These are phyloP conservation scores for Nothophoma quercina DNA, from an alignment of 2,329 filamentous ascomycete genomes.

Conservation along the genomic window DNA sequence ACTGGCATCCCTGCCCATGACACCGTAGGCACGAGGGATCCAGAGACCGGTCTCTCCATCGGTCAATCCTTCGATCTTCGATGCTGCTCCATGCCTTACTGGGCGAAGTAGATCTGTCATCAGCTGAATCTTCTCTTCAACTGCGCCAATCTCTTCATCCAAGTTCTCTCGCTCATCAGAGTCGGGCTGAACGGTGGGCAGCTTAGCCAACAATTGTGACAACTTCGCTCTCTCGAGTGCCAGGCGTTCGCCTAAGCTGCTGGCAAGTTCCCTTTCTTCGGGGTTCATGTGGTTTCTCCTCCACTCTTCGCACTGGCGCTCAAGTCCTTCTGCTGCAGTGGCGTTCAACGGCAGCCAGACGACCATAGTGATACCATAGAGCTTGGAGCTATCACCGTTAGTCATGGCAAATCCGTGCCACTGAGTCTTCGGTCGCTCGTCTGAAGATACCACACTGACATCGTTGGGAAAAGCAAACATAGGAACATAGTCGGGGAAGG, in stretches of 20 bases:
- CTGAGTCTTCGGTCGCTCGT: conserved; percentile 91
- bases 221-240: conserved; percentile 88
- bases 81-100: conserved; percentile 90
- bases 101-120: conserved; percentile 97
- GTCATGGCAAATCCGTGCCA: conserved; percentile 99
- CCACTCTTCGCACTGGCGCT: conserved; percentile 66
- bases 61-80: conserved; percentile 95
- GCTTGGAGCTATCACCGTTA: conserved; percentile 85
- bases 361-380: conserved; percentile 90
- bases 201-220: conserved; percentile 82
- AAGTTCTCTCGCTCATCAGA: conserved; percentile 81
- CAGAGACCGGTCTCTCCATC: conserved; percentile 95
- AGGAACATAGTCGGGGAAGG: conserved; percentile 95
- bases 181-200: conserved; percentile 82
- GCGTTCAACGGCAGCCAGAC: conserved; percentile 89
- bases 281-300: conserved; percentile 77
- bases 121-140: conserved; percentile 94
- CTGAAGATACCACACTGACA: conserved; percentile 93
- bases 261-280: conserved; percentile 89
- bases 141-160: conserved; percentile 92
- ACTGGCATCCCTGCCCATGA: conserved; percentile 83
- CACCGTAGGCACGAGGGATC: conserved; percentile 92
- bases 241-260: conserved; percentile 86
- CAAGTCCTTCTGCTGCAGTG: conserved; percentile 82
- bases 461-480: conserved; percentile 99